Conservation (phyloP, 768 basidiomycete species). For the Boletus bicolor region DNA sequence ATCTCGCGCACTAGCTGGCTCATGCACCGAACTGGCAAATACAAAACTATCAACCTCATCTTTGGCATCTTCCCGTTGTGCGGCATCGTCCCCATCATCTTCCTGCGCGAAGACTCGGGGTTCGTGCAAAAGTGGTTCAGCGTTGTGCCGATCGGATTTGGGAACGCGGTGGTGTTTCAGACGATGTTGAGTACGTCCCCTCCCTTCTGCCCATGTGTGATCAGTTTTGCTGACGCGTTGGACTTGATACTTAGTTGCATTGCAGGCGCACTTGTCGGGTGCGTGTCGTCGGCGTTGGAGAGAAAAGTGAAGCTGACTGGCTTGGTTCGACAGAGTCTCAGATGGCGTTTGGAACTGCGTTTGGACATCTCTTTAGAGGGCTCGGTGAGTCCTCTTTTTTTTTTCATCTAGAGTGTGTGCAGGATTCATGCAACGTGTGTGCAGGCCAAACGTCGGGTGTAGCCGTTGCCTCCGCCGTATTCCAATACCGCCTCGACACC, state of each 20-base stretch:
- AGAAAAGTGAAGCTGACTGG: background rate
- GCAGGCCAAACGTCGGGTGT: conserved; percentile 24
- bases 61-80: conserved; percentile 50
- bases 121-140: conserved; percentile 22
- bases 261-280: conserved; percentile 7
- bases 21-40: conserved; percentile 51
- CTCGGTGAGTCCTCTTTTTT: conserved; percentile 10
- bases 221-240: background rate
- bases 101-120: conserved; percentile 23
- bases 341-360: conserved; percentile 25
- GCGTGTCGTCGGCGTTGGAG: background rate
- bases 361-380: conserved; percentile 22
- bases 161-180: conserved; percentile 19
- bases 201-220: background rate
- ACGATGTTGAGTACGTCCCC: conserved; percentile 14
- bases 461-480: conserved; percentile 21
- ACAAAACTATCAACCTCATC: conserved; percentile 43
- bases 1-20: conserved; percentile 32
- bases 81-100: conserved; percentile 38
- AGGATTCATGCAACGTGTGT: background rate
- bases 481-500: conserved; percentile 14
- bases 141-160: conserved; percentile 16
- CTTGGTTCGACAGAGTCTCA: conserved; percentile 9
- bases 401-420: background rate
- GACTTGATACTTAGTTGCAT: background rate